Conservation (phyloP, 176 grass and related monocot genomes). For the Carex parvula region DNA sequence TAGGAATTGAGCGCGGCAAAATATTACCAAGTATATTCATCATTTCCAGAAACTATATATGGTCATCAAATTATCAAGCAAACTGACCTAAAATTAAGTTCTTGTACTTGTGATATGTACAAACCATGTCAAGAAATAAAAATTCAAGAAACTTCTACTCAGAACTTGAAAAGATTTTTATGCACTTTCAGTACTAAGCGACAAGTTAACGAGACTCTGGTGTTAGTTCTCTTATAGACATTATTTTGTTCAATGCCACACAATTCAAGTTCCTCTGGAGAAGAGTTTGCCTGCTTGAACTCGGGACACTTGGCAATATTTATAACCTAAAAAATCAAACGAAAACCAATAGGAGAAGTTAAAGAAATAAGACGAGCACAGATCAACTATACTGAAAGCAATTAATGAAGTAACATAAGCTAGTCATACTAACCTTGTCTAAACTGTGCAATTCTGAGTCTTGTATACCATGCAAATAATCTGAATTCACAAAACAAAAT, state of each 20-base stretch:
- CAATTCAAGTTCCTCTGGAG: slow-evolving; percentile 13
- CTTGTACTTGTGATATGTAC: neutral
- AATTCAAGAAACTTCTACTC: neutral
- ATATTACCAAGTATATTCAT: neutral
- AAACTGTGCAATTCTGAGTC: slow-evolving; percentile 57
- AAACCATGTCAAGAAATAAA: neutral
- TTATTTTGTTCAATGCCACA: slow-evolving; percentile 32
- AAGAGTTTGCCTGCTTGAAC: slow-evolving; percentile 29
- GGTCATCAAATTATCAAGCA: neutral
- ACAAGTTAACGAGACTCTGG: slow-evolving; percentile 77
- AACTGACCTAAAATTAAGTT: neutral
- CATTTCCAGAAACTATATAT: neutral
- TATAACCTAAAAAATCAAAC: slow-evolving; percentile 34
- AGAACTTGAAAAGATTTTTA: slow-evolving; percentile 77
- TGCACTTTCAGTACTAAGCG: slow-evolving; percentile 81
- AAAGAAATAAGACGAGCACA: neutral
- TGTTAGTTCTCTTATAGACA: slow-evolving; percentile 36
- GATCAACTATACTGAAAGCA: neutral
- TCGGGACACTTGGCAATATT: slow-evolving; percentile 51
- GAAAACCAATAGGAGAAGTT: slow-evolving; percentile 9
- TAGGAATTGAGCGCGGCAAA: neutral
- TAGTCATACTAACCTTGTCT: slow-evolving; percentile 52
- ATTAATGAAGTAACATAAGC: neutral
- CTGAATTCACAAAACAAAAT: slow-evolving; percentile 30
- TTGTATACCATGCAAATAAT: slow-evolving; percentile 88